Base-by-base conservation (phyloP, 164 flowering plant species). In the Vitis amurensis region DNA sequence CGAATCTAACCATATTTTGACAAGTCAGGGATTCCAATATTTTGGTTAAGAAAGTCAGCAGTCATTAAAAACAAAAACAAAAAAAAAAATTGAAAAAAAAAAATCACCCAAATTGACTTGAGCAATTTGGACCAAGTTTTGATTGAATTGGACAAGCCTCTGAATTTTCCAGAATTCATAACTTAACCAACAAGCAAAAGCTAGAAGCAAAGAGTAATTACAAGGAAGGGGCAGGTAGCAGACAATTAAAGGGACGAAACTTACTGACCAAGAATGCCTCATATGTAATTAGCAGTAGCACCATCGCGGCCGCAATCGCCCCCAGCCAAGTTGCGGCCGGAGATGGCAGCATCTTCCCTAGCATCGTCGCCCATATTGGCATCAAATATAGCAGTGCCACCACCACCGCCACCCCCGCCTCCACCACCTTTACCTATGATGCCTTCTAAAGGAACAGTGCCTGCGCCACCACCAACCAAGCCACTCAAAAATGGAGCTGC, bases 381-480 rank as follows among this genome's bases (percentile, higher is more conserved):
- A 29, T 55, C 14, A 52, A 47, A 4, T 51, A 23, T 44, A 8
- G n/a, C 51, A 1, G 63, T 1, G 11, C 44, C 58, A 53, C 68
- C 74, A 44, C 68, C 63, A 9, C 59, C 58, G 37, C 58, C 51
- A 31, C 64, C 16, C 9, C 70, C 74, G 2, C 83, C 81, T 30
- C 84, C 82, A 10, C 82, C 84, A 47, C 78, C 78, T 2, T 72
- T 67, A 59, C 76, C 71, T 7, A 61, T 73, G 37, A 74, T 63
- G n/a, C 67, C 52, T 31, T 23, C 17, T 13, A 29, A 9, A 48
- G 19, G 8, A 11, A 10, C 75, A 17, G 15, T 23, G 8, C 63
- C 68, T 44, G 68, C 83, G 16, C 76, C 81, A 59, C 87, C 84
- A 4, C 77, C 85, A 59, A 68, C 78, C 12, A 55, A 30, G 51